These are phyloP conservation scores for Artemisia argyi DNA, from an alignment of 129 eudicot species.

Conservation along the genomic window DNA sequence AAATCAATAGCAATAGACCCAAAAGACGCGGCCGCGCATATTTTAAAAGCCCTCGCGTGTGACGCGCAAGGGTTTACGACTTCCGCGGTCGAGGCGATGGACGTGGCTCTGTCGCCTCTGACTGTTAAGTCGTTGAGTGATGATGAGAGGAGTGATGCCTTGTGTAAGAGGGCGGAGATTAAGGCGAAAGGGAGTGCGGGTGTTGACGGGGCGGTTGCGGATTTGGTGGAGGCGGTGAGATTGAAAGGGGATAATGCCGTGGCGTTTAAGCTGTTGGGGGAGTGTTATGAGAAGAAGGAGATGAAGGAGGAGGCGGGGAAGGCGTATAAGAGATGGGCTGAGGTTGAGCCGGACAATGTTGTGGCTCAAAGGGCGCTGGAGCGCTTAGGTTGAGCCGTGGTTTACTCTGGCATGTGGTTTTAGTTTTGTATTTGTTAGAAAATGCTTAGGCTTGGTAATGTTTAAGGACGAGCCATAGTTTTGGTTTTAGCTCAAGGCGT, in stretches of 20 bases:
- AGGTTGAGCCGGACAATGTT: conserved; percentile 38
- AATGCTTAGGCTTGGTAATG: no score
- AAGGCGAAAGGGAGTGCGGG: conserved; percentile 33
- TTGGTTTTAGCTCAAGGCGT: background rate
- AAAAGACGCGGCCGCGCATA: conserved; percentile 69
- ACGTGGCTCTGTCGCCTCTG: conserved; percentile 64
- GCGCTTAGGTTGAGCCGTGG: conserved; percentile 38
- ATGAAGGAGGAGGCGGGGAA: conserved; percentile 53
- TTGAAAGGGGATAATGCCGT: conserved; percentile 45
- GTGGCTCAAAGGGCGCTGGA: conserved; percentile 47
- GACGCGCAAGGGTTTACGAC: conserved; percentile 65
- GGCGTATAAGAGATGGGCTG: conserved; percentile 45
- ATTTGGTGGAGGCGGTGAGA: conserved; percentile 63
- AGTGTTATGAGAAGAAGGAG: conserved; percentile 60
- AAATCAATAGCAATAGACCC: conserved; percentile 51
- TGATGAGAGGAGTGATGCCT: conserved; percentile 61
- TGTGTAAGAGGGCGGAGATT: conserved; percentile 70
- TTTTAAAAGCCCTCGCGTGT: conserved; percentile 60
- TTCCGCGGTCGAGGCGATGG: conserved; percentile 62
- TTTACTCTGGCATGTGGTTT: background rate
- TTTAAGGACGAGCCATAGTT: no score
- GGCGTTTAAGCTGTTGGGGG: conserved; percentile 62
- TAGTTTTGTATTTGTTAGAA: background rate
- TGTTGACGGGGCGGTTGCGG: conserved; percentile 46
- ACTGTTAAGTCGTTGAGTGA: conserved; percentile 48